Evolutionary conservation across 805 yeast species (phyloP), one percentile per base, ranked within the genome.

Genomic region (Cyberlindnera subsufficiens): DNA sequence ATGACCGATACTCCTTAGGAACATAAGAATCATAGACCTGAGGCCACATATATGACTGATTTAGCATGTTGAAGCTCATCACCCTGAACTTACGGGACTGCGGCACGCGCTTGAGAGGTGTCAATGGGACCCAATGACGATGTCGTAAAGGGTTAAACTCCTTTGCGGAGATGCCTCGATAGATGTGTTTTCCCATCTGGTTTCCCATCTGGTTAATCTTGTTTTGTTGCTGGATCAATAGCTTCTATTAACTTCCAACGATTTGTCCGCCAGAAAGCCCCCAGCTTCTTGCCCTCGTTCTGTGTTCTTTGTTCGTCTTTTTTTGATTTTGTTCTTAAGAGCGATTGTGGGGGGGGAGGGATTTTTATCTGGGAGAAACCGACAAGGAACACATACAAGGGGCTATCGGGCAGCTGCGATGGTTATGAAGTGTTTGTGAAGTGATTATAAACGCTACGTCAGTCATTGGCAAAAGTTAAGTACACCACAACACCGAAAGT

Each of bases 31-130:
- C 61, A 8, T 77, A 80, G 4, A 79, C 77, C 40, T 69, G 69
- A 1, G 74, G 73, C 85, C 85, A 78, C 60, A 78, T 62, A 47
- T 80, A 80, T 40, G 78, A 77, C 36, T 72, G 75, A 9, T 72
- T 70, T n/a, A 74, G 59, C 54, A 73, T 60, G 51, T 74, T 74
- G 53, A 66, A 74, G 1, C 74, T 64, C 58, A 72, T 49, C 17
- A 73, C 56, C 6, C 68, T 57, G 22, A 66, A 50, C 32, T 31
- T 38, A 33, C 32, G 39, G 11, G 42, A 17, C 8, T 35, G 15
- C 8, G 46, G 38, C 7, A 35, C 37, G 2, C 3, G n/a, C 4
- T 18, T 11, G 10, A 13, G 17, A 1, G 44, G 37, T 8, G 15
- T 5, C 5, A 50, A 38, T 5, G 33, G n/a, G n/a, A 52, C 29